Conservation (phyloP, 768 basidiomycete genomes). For the Panaeolus papilionaceus region DNA sequence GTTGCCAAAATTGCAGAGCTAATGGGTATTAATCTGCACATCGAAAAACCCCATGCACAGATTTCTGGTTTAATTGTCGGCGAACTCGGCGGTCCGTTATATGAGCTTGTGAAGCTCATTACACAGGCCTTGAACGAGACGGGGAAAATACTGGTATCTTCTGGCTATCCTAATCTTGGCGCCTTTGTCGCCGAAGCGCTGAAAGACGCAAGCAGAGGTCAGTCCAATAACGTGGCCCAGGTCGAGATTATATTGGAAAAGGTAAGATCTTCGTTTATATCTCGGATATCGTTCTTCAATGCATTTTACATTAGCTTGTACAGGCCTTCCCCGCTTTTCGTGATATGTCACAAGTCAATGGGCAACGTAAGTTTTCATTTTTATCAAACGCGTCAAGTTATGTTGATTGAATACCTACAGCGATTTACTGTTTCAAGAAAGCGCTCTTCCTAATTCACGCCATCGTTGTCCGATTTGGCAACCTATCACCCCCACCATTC, state of each 20-base stretch:
- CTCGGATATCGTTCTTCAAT: neutral
- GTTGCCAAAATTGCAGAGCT: conserved; percentile 71
- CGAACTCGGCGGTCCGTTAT: conserved; percentile 75
- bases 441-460: conserved; percentile 83
- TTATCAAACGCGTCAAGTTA: conserved; percentile 16
- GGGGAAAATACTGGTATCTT: conserved; percentile 62
- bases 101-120: conserved; percentile 75
- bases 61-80: conserved; percentile 77
- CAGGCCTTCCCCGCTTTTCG: conserved; percentile 81
- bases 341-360: conserved; percentile 75
- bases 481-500: conserved; percentile 57
- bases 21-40: conserved; percentile 71
- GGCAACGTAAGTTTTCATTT: conserved; percentile 53
- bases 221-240: conserved; percentile 20
- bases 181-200: conserved; percentile 75
- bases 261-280: conserved; percentile 44
- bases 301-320: conserved; percentile 58
- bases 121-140: conserved; percentile 73
- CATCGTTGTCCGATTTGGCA: conserved; percentile 69
- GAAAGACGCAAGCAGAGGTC: conserved; percentile 52
- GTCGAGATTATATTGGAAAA: conserved; percentile 69
- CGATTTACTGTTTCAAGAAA: conserved; percentile 91
- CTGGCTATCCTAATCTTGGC: conserved; percentile 75
- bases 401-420: conserved; percentile 40
- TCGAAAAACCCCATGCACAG: conserved; percentile 71